Evolutionary conservation across 345 rosid genomes (phyloP).

Genomic region (Populus alba): DNA sequence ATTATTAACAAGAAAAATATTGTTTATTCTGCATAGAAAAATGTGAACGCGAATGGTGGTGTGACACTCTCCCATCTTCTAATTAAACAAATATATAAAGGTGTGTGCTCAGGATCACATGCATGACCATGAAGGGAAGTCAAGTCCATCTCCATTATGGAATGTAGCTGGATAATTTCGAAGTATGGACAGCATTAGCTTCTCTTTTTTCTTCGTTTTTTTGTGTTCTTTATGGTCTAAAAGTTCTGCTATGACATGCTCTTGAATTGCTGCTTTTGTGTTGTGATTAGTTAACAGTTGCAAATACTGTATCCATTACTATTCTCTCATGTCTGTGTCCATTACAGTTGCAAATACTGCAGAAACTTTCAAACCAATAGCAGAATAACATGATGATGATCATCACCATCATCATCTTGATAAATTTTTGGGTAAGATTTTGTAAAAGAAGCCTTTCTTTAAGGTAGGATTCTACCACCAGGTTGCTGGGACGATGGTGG

Average conservation of each 20-base stretch:
- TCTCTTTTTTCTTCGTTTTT: no score
- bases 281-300: no score
- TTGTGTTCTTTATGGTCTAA: background rate
- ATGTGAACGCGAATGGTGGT: no score
- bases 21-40: no score
- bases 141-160: background rate
- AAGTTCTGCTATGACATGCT: background rate
- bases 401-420: background rate
- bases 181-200: no score
- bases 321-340: background rate
- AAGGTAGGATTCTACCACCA: no score
- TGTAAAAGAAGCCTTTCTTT: background rate
- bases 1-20: no score
- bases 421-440: background rate
- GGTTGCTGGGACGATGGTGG: conserved; percentile 15
- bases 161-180: background rate
- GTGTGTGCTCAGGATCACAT: background rate
- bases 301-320: background rate
- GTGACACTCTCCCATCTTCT: no score
- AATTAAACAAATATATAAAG: no score
- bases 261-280: background rate
- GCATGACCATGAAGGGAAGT: background rate
- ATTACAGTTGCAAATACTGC: no score
- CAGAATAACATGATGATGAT: background rate
- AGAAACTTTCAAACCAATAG: background rate